phyloP scores from a whole-genome alignment of 208 protist genomes.

The Acanthamoeba sp. region DNA sequence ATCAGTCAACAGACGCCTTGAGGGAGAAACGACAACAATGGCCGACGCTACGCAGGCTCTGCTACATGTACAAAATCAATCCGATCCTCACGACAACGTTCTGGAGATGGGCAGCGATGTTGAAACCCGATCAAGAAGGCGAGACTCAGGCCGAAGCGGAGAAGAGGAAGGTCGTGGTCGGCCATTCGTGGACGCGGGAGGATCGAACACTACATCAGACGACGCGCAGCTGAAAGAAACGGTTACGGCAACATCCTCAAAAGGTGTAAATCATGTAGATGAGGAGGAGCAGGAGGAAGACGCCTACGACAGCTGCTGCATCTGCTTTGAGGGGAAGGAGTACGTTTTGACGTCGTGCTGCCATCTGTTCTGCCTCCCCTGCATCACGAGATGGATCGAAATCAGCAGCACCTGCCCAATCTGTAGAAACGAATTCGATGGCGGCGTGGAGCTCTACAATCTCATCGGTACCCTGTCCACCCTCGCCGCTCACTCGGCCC shows the following conservation, averaged over 20 bases:
- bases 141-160: too few relatives aligned
- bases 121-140: too few relatives aligned
- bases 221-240: background rate
- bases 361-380: slow-evolving; percentile 65
- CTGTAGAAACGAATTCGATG: slow-evolving; percentile 63
- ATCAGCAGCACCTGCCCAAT: slow-evolving; percentile 61
- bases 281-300: slow-evolving; percentile 28
- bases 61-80: too few relatives aligned
- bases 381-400: slow-evolving; percentile 63
- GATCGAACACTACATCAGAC: background rate
- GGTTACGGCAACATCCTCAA: background rate
- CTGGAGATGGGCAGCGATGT: too few relatives aligned
- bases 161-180: too few relatives aligned
- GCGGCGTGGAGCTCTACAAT: slow-evolving; percentile 43
- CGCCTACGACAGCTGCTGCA: slow-evolving; percentile 34
- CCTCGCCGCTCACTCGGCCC: background rate
- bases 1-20: too few relatives aligned
- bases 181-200: background rate
- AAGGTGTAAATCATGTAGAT: background rate
- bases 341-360: slow-evolving; percentile 52
- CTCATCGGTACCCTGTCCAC: slow-evolving; percentile 44
- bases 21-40: too few relatives aligned
- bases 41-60: too few relatives aligned
- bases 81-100: too few relatives aligned
- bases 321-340: slow-evolving; percentile 65